Evolutionary conservation across 345 rosid genomes (phyloP).

Genomic region (Eucalyptus erythrocorys): DNA sequence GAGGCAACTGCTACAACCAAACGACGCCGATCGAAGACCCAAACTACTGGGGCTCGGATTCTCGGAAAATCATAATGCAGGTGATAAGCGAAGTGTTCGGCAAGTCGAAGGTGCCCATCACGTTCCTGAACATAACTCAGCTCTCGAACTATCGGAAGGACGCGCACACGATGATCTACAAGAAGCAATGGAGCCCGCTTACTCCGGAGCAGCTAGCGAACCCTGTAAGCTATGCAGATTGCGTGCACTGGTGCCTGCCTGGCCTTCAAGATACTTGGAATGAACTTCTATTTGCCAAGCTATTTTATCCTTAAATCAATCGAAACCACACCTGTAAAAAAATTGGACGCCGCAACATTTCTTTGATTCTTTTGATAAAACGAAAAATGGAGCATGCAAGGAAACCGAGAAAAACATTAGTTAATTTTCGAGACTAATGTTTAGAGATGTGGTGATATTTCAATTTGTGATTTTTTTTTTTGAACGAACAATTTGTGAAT

Average conservation of each 20-base stretch:
- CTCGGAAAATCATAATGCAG: constrained; percentile 55
- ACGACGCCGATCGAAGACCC: constrained; percentile 52
- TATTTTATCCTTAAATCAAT: constrained; percentile 36
- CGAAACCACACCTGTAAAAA: background rate
- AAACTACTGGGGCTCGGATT: constrained; percentile 72
- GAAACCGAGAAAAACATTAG: background rate
- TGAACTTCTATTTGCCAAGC: constrained; percentile 77
- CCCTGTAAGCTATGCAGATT: constrained; percentile 81
- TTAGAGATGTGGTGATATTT: background rate
- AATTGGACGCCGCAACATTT: background rate
- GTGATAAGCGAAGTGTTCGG: constrained; percentile 77
- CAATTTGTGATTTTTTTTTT: no score
- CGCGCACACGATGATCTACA: constrained; percentile 89
- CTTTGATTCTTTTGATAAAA: background rate
- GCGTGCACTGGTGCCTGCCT: constrained; percentile 96
- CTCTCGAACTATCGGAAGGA: constrained; percentile 79
- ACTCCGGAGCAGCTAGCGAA: constrained; percentile 62
- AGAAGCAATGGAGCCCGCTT: constrained; percentile 84
- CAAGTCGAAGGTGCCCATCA: constrained; percentile 59
- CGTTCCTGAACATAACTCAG: constrained; percentile 82
- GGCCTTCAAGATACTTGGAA: constrained; percentile 99
- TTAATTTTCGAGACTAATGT: background rate
- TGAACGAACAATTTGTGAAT: no score
- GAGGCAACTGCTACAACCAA: constrained; percentile 67
- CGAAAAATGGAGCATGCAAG: background rate